Evolutionary conservation across 2,329 filamentous ascomycete species (phyloP).

Genomic region (Fusarium anguioides): DNA sequence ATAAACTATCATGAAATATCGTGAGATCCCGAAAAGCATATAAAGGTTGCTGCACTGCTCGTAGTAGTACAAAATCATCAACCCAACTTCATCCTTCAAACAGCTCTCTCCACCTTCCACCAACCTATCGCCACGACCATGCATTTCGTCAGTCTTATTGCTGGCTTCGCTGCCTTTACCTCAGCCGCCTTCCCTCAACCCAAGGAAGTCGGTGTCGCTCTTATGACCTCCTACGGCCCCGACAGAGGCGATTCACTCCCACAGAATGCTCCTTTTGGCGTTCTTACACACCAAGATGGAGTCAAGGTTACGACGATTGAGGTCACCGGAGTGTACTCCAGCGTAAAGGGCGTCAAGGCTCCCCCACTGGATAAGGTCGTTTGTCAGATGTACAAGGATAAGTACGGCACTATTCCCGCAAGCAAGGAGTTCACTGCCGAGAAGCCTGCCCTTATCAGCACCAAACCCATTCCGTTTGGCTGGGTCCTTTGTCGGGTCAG

Average conservation of each 20-base stretch:
- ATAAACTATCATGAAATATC: too few relatives aligned
- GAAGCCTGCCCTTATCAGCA: conserved; percentile 9
- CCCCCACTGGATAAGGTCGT: conserved; percentile 5
- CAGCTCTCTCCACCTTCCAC: too few relatives aligned
- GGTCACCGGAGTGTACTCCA: neutral
- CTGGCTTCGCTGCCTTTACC: too few relatives aligned
- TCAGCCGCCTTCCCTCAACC: neutral
- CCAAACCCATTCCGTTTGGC: conserved; percentile 24
- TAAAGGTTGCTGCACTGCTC: too few relatives aligned
- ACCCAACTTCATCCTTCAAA: too few relatives aligned
- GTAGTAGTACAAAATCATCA: too few relatives aligned
- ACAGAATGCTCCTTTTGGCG: conserved; percentile 13
- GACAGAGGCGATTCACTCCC: neutral
- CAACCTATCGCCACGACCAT: too few relatives aligned
- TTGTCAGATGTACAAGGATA: conserved; percentile 35
- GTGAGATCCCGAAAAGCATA: too few relatives aligned
- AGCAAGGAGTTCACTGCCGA: conserved; percentile 12
- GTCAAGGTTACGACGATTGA: conserved; percentile 11
- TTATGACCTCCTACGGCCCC: conserved; percentile 12
- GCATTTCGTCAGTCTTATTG: too few relatives aligned
- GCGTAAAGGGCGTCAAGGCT: conserved; percentile 3
- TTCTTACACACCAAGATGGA: conserved; percentile 2
- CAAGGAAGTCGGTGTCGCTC: conserved; percentile 1
- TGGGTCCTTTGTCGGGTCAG: conserved; percentile 34
- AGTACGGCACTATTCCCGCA: conserved; percentile 9